Evolutionary conservation across 2,329 filamentous ascomycete species (phyloP).

Genomic region (Colletotrichum viniferum): DNA sequence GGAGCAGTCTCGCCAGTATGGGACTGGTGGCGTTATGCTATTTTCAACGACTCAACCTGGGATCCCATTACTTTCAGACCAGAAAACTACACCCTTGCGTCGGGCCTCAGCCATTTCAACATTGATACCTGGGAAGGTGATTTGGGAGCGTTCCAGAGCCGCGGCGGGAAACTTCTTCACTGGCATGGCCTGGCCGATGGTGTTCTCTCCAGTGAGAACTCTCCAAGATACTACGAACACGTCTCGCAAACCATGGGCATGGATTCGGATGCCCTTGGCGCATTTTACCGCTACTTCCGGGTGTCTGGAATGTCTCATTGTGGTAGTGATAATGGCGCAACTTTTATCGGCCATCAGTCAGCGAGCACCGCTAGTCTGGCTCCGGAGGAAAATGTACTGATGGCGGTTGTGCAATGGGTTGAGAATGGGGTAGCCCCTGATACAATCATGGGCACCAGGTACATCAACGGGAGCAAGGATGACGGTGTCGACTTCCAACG

Average conservation of each 20-base stretch:
- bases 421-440: slow-evolving; percentile 32
- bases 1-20: slow-evolving; percentile 29
- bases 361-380: slow-evolving; percentile 25
- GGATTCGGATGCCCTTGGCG: slow-evolving; percentile 32
- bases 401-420: slow-evolving; percentile 31
- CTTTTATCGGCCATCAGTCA: slow-evolving; percentile 30
- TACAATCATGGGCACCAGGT: slow-evolving; percentile 36
- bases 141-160: slow-evolving; percentile 38
- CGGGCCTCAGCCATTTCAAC: slow-evolving; percentile 37
- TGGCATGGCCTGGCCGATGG: slow-evolving; percentile 51
- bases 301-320: slow-evolving; percentile 38
- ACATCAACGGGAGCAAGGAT: slow-evolving; percentile 26
- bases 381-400: slow-evolving; percentile 33
- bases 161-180: slow-evolving; percentile 48
- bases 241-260: slow-evolving; percentile 47
- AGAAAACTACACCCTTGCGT: slow-evolving; percentile 29
- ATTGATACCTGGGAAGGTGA: slow-evolving; percentile 45
- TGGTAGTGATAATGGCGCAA: slow-evolving; percentile 28
- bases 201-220: slow-evolving; percentile 47
- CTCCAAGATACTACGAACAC: slow-evolving; percentile 52
- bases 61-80: slow-evolving; percentile 40
- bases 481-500: slow-evolving; percentile 32
- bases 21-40: slow-evolving; percentile 42
- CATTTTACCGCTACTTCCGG: slow-evolving; percentile 36
- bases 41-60: slow-evolving; percentile 43